A percentile compares a stretch with the other conserved stretches of the same genome.
These are phyloP conservation scores for Xylaria scruposa DNA, from an alignment of 495 filamentous ascomycete species.

Conservation along the genomic window DNA sequence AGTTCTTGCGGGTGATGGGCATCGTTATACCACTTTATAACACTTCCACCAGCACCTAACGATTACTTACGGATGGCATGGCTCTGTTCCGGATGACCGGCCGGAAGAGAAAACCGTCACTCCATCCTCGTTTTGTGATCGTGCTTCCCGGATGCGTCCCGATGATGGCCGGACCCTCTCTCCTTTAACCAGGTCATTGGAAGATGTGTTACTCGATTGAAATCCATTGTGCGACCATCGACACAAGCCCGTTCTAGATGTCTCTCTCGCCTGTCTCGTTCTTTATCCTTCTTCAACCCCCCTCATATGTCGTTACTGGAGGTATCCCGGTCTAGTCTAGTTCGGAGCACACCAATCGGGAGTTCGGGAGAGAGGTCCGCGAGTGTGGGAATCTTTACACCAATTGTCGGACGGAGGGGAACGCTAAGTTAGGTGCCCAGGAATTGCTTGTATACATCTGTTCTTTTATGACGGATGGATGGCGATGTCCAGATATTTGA, in stretches of 20 bases:
- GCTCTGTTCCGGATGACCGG: conserved; percentile 1
- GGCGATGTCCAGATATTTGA: not conserved
- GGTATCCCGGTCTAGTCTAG: not conserved
- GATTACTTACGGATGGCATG: conserved; percentile 13
- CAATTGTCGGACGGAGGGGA: conserved; percentile 9
- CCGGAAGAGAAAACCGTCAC: conserved; percentile 4
- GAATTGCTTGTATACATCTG: not conserved
- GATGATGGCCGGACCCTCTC: not conserved
- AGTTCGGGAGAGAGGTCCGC: conserved; percentile 19
- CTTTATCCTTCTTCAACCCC: not conserved
- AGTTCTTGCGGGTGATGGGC: not conserved
- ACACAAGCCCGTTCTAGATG: not conserved
- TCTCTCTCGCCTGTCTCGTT: not conserved
- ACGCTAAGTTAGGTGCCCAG: not conserved
- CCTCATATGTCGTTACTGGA: not conserved
- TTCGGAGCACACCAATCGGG: not conserved
- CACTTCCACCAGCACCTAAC: not conserved
- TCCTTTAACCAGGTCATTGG: not conserved
- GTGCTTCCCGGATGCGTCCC: not conserved
- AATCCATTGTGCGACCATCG: not conserved
- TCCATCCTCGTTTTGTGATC: not conserved
- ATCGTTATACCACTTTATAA: conserved; percentile 3
- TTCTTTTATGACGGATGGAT: not conserved
- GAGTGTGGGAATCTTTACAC: conserved; percentile 10
- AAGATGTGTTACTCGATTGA: not conserved